phyloP scores from a whole-genome alignment of 192 early-diverging fungal genomes.

The Allomyces macrogynus region DNA sequence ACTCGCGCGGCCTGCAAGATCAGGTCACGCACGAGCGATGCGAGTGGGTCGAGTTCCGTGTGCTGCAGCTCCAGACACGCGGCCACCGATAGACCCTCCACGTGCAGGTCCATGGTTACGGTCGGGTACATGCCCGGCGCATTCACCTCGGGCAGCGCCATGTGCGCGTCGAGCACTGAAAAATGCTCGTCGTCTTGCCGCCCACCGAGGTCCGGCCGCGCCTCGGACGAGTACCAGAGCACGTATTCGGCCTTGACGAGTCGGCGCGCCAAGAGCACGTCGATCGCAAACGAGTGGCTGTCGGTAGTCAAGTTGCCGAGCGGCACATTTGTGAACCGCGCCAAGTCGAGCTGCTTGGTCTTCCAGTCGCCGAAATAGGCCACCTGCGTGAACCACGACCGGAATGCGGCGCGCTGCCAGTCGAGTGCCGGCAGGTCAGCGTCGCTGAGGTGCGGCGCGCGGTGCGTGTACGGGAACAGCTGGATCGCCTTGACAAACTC shows the following conservation, averaged over 20 bases:
- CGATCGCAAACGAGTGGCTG: constrained; percentile 63
- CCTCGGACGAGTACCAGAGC: constrained; percentile 72
- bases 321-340: constrained; percentile 69
- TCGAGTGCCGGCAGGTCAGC: constrained; percentile 53
- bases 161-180: constrained; percentile 23
- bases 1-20: constrained; percentile 13
- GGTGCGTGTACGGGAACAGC: constrained; percentile 46
- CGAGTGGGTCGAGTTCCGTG: too few species aligned
- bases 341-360: constrained; percentile 43
- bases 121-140: constrained; percentile 49
- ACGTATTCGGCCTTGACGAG: constrained; percentile 58
- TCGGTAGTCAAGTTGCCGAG: constrained; percentile 66
- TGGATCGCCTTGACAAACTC: constrained; percentile 13
- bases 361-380: constrained; percentile 55
- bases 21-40: background rate
- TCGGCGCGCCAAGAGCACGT: constrained; percentile 66
- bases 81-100: constrained; percentile 62
- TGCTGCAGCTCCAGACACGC: background rate
- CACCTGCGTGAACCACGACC: constrained; percentile 57
- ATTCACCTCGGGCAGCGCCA: constrained; percentile 53
- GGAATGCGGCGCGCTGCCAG: constrained; percentile 55
- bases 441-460: constrained; percentile 52
- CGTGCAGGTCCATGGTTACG: constrained; percentile 67
- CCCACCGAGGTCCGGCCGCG: constrained; percentile 71
- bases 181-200: constrained; percentile 57